Percentiles rank a stretch among this genome's conserved stretches.
These are phyloP conservation scores for Allium fistulosum DNA, from an alignment of 106 monocot species.

Conservation along the genomic window DNA sequence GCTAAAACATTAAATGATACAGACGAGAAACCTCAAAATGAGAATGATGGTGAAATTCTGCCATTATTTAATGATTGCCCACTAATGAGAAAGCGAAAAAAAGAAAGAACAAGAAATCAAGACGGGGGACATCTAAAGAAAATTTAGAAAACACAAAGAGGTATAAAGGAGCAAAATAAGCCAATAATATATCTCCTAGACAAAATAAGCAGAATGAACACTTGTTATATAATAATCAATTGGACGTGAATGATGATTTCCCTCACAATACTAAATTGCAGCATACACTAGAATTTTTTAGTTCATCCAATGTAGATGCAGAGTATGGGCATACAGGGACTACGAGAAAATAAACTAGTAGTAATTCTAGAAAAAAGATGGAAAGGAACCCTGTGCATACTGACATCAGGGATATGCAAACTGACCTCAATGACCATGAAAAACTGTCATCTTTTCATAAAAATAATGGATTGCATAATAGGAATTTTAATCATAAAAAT, in stretches of 20 bases:
- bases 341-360: constrained; percentile 19
- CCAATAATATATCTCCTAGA: constrained; percentile 19
- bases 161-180: constrained; percentile 23
- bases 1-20: constrained; percentile 8
- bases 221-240: constrained; percentile 10
- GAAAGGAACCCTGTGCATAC: constrained; percentile 17
- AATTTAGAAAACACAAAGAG: constrained; percentile 34
- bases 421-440: constrained; percentile 13
- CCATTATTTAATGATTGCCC: constrained; percentile 6
- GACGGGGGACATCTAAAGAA: constrained; percentile 27
- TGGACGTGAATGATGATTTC: constrained; percentile 6
- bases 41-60: constrained; percentile 14
- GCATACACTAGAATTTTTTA: constrained; percentile 22
- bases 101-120: constrained; percentile 23
- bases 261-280: constrained; percentile 17
- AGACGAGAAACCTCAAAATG: constrained; percentile 4
- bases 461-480: constrained; percentile 11
- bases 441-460: constrained; percentile 20
- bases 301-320: constrained; percentile 14
- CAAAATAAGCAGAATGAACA: constrained; percentile 15
- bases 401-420: constrained; percentile 8
- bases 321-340: constrained; percentile 18
- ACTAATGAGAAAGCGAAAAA: constrained; percentile 19
- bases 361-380: constrained; percentile 18
- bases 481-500: constrained; percentile 18